A percentile compares a stretch with the other conserved stretches of the same genome.
Conservation (phyloP, 2,329 filamentous ascomycete species). For the Cyphellophora europaea region DNA sequence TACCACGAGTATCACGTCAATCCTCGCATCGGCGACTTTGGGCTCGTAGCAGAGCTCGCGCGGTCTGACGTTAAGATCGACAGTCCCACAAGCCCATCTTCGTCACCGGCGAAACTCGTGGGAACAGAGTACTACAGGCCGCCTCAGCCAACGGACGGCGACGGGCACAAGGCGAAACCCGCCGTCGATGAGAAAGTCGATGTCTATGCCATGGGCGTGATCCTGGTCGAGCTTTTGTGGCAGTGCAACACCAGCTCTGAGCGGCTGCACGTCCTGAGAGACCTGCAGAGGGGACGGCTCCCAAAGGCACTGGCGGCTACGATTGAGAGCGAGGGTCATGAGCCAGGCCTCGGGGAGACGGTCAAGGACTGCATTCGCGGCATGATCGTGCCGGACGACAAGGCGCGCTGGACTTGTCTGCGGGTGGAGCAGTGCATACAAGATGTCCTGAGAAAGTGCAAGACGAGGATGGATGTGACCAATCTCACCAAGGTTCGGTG, state of each 20-base stretch:
- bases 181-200: constrained; percentile 42
- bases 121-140: constrained; percentile 57
- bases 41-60: constrained; percentile 48
- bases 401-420: constrained; percentile 27
- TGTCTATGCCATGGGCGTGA: constrained; percentile 22
- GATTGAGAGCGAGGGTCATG: constrained; percentile 24
- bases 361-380: constrained; percentile 29
- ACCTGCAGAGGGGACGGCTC: constrained; percentile 25
- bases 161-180: constrained; percentile 1
- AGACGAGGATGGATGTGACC: too few species aligned
- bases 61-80: constrained; percentile 1
- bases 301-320: constrained; percentile 30
- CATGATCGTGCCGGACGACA: constrained; percentile 31
- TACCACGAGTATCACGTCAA: constrained; percentile 34
- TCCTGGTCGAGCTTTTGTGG: constrained; percentile 51
- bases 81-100: background rate
- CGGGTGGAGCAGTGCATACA: constrained; percentile 27
- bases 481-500: background rate
- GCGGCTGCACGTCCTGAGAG: constrained; percentile 31
- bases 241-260: constrained; percentile 44
- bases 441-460: constrained; percentile 1
- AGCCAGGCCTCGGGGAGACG: constrained; percentile 22
- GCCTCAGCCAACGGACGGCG: constrained; percentile 20
- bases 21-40: constrained; percentile 60
- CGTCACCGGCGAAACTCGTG: constrained; percentile 33